Base-by-base conservation (phyloP, 1,284 basidiomycete genomes). In the Malassezia globosa region DNA sequence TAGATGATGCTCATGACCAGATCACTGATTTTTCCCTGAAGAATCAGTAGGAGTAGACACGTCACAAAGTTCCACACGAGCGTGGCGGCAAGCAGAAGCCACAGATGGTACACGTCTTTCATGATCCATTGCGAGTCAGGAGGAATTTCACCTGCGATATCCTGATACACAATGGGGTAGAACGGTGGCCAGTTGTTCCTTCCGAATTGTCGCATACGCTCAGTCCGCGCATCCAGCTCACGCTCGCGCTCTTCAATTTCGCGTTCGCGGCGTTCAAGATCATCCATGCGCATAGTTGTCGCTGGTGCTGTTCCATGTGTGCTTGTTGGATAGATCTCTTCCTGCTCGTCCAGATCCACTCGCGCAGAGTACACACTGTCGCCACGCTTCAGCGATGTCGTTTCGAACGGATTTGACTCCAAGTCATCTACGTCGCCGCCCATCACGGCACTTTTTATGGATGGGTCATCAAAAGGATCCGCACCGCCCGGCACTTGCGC, bases 141-240 rank as follows among this genome's bases (percentile, higher is more conserved):
- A 5, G 88, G 84, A 44, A 96, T 90, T 70, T 96, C 87, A 53
- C 84, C 82, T 52, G 77, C 72, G 63, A 96, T 90, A 51, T 86
- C 84, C 73, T 96, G 92, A 75, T 83, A 94, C 69, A 96, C 83
- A 62, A 97, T 75, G 18, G 90, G 92, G 69, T 83, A 89, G 78
- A 90, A 86, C 18, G 80, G 80, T 18, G 87, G 87, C 82, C 84
- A 92, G 73, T 92, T 92, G 72, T 84, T 89, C 58, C 82, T 80
- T 33, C 87, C 87, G 68, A 85, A 81, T 52, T 75, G 78, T 60
- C 83, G 78, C 54, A 90, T 80, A 63, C 84, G 77, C 36, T 87
- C 83, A 16, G 72, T 69, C 33, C 71, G 60, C 13, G 62, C 59
- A 18, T 68, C 77, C 45, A 88, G 76, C 51, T 86, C 82, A 25